Base-by-base conservation (phyloP, 2,329 filamentous ascomycete genomes). In the Ambrosiella xylebori region DNA sequence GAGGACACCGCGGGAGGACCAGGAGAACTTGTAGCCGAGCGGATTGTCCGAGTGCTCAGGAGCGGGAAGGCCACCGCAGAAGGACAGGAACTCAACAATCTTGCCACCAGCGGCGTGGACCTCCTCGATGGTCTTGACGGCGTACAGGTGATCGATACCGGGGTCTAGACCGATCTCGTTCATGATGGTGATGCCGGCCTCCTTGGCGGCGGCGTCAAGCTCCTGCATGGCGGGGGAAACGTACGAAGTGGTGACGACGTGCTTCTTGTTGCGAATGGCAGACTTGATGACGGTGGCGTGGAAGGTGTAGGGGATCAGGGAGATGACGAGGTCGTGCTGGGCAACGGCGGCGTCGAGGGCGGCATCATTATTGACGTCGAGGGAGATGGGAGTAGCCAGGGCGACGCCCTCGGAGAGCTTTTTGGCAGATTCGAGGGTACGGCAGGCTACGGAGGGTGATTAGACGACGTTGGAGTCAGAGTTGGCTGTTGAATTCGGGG, bases 171-270 rank as follows among this genome's bases (percentile, higher is more conserved):
- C 88, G 68, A 95, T 94, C 79, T 97, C 91, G 73, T 97, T 96
- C 86, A 96, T 90, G 68, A 96, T 90, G 9, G 88, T 95, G 68
- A 96, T 96, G 61, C 89, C 90, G 15, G 91, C 91, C 62, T 85
- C 86, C 78, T 95, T 95, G 69, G 79, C 82, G 65, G 85, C 75
- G 65, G 82, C 76, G 66, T 96, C 85, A 55, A 97, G 81, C 75
- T 90, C 91, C 73, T 84, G 72, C 89, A 96, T 96, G 63, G 88
- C 87, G 2, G 88, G 88, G 3, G 87, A 94, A 64, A 95, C 86
- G 68, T 97, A 97, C 63, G 82, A 88, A 37, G 91, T 96, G 60
- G 91, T 96, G 67, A 97, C 90, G 61, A 97, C 89, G 75, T 97
- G 76, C 79, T 91, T 95, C 86, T 95, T 96, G 66, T 84, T 80